Evolutionary conservation across 2,329 filamentous ascomycete genomes (phyloP).

Genomic region (Arachnomyces sp.): DNA sequence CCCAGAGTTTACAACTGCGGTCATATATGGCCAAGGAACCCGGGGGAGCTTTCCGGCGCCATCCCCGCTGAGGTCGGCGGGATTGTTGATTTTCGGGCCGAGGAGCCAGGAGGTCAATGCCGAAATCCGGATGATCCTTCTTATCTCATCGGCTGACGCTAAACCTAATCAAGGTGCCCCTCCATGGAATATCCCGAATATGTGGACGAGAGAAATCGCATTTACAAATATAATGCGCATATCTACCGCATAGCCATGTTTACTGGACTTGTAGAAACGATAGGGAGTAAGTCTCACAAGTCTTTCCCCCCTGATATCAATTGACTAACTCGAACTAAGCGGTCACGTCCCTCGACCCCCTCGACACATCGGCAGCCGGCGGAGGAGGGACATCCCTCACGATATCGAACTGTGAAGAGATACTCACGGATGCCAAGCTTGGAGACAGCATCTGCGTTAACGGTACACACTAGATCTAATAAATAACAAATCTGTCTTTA

Average conservation of each 20-base stretch:
- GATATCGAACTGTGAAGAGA: slow-evolving; percentile 64
- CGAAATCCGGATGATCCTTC: slow-evolving; percentile 8
- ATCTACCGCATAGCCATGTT: slow-evolving; percentile 69
- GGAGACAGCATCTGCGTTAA: slow-evolving; percentile 95
- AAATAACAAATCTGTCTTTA: not conserved
- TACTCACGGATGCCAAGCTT: slow-evolving; percentile 73
- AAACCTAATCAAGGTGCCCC: not conserved
- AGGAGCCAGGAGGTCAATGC: not conserved
- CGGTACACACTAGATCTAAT: slow-evolving; percentile 40
- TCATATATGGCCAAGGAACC: too few species aligned
- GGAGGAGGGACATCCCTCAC: slow-evolving; percentile 83
- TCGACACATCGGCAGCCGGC: slow-evolving; percentile 62
- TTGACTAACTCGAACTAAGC: slow-evolving; percentile 35
- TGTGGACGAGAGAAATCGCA: slow-evolving; percentile 21
- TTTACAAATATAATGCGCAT: slow-evolving; percentile 13
- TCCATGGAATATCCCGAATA: not conserved
- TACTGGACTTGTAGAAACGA: slow-evolving; percentile 84
- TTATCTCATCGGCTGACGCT: slow-evolving; percentile 1
- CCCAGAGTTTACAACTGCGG: too few species aligned
- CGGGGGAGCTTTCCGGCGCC: too few species aligned
- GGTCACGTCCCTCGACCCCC: slow-evolving; percentile 69
- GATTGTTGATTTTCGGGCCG: too few species aligned
- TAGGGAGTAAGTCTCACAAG: slow-evolving; percentile 62
- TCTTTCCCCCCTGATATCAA: slow-evolving; percentile 5
- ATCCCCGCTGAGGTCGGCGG: too few species aligned